Evolutionary conservation across 1,284 basidiomycete species (phyloP), one percentile per base, ranked within the genome.

Genomic region (Athelia sp.): DNA sequence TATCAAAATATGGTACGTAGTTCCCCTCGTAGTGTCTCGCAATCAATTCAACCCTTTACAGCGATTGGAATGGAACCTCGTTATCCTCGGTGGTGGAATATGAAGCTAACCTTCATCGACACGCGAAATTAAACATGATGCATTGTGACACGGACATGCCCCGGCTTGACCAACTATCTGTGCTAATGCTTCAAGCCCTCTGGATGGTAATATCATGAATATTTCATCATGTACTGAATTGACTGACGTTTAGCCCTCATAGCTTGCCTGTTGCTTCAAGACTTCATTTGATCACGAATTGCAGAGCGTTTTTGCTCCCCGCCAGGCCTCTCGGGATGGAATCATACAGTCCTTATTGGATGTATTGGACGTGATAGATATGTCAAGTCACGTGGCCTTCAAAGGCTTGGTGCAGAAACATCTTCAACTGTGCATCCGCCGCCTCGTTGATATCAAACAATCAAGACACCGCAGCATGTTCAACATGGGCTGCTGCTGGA

Each of bases 401-500:
- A 46, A 46, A 50, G 46, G 50, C 11, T 15, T 29, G 18, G 48
- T 57, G 23, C 54, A 50, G 4, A 46, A 48, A 2, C 45, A 54
- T 9, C 15, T 49, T 29, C 45, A 52, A 18, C 47, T 48, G 48
- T 50, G 49, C 54, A 29, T 52, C 52, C 31, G 48, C 38, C 22
- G 14, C 13, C 32, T 46, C 23, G 46, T 34, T 34, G 4, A 11
- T 14, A 34, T 17, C 19, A 6, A 38, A 3, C 19, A 23, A 31
- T 32, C 40, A 15, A 26, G 42, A n/a, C 19, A 43, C 38, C 23
- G 35, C 18, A 3, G 17, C 2, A 53, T 53, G 50, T 50, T 51
- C 49, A 47, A 54, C 50, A 57, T 87, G 13, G 88, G 84, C 4
- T 62, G 65, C 49, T 79, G 69, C 43, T 97, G 86, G 84, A 70